Base-by-base conservation (phyloP, 495 filamentous ascomycete species). In the Penicillium tannophilum region DNA sequence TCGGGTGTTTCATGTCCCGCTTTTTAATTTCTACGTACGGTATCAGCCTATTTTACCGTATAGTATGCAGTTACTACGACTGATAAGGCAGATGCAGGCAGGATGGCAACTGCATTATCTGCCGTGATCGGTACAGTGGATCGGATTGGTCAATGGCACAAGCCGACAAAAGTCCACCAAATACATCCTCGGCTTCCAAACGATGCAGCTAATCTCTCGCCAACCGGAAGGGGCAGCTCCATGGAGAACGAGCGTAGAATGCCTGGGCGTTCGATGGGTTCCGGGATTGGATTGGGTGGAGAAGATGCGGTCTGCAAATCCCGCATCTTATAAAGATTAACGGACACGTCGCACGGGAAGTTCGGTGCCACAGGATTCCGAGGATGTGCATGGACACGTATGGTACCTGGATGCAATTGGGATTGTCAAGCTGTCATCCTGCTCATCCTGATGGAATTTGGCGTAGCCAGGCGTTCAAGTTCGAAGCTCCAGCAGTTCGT, bases 41-140 rank as follows among this genome's bases (percentile, higher is more conserved):
- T 41, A 17, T 41, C 39, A 41, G 16, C 39, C 16, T 14, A 17
- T n/a, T 41, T 41, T 41, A 41, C 50, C 33, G 31, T 52, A 24
- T 52, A 20, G 2, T n/a, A 20, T 49, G 42, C n/a, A 19, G 6
- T 55, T 3, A 17, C 23, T 44, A 28, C 11, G 23, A 26, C 45
- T 42, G 64, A 67, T 67, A 64, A 63, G 59, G 63, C 48, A 54
- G 19, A 58, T 60, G 62, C 65, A 56, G 63, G 56, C 53, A 39
- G 56, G 41, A 66, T 66, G 43, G 52, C 52, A 66, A 63, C 56
- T 68, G 60, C 66, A 63, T 68, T 68, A 68, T 68, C 66, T 63
- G 47, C 59, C 61, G 54, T 59, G 63, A 65, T 65, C 59, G 30
- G 52, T 66, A 54, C 63, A 63, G 52, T 0, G 2, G 11, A 10